Conservation (phyloP, 441 rosid species). For the Monsonia emarginata region DNA sequence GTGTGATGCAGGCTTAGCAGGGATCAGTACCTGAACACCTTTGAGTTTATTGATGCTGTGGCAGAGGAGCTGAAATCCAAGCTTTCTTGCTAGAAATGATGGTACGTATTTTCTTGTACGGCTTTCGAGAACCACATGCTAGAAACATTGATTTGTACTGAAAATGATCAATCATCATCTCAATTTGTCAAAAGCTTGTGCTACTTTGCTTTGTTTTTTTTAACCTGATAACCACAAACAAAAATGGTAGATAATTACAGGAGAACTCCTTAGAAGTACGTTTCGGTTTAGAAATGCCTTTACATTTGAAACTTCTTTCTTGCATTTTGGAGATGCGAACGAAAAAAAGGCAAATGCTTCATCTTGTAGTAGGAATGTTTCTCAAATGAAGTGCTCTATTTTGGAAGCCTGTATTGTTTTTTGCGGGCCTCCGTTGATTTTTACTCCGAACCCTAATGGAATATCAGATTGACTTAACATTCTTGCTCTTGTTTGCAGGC, state of each 20-base stretch:
- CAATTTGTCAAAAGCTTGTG: too few relatives aligned
- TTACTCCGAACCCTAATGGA: neutral
- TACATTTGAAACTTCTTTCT: neutral
- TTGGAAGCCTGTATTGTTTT: too few relatives aligned
- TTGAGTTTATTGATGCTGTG: constrained; percentile 11
- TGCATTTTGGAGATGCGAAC: neutral
- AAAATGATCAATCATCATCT: too few relatives aligned
- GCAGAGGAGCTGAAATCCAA: constrained; percentile 9
- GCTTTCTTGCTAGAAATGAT: constrained; percentile 1
- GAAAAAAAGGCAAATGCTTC: neutral
- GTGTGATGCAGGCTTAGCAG: neutral
- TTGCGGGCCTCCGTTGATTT: too few relatives aligned
- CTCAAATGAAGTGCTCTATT: too few relatives aligned
- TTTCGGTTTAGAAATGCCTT: too few relatives aligned
- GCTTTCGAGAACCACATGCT: neutral
- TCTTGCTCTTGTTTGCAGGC: too few relatives aligned
- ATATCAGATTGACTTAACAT: too few relatives aligned
- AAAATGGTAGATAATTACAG: too few relatives aligned
- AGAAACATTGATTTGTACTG: neutral
- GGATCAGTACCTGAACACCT: constrained; percentile 8
- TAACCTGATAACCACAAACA: neutral
- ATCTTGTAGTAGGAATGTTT: too few relatives aligned
- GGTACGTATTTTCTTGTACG: neutral
- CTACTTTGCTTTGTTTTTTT: too few relatives aligned
- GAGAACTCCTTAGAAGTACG: neutral